Conservation (phyloP, 352 stramenopile genomes). For the Peronospora tabacina region DNA sequence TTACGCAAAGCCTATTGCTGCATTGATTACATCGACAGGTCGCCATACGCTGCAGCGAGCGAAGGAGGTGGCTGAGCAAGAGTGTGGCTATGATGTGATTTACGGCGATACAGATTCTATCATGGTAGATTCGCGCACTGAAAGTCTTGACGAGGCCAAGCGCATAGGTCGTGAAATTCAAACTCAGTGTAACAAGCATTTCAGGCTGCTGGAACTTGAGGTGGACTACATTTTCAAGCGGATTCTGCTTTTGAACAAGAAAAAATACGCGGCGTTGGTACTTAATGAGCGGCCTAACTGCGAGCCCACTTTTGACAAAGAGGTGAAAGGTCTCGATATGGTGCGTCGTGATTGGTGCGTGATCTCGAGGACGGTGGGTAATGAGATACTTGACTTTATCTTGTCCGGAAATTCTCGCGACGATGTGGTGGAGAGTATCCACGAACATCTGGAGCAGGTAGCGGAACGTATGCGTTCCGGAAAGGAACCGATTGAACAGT, state of each 20-base stretch:
- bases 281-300: constrained; percentile 77
- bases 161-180: constrained; percentile 94
- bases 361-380: constrained; percentile 95
- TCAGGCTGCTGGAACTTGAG: constrained; percentile 98
- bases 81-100: constrained; percentile 97
- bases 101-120: constrained; percentile 99
- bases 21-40: constrained; percentile 97
- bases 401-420: constrained; percentile 92
- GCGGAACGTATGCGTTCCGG: constrained; percentile 90
- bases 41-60: constrained; percentile 97
- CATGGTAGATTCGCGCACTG: constrained; percentile 96
- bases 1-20: constrained; percentile 97
- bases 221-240: constrained; percentile 99
- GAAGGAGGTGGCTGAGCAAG: constrained; percentile 94
- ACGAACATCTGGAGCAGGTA: constrained; percentile 91
- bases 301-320: constrained; percentile 86
- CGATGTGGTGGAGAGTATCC: constrained; percentile 94
- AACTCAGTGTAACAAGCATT: constrained; percentile 98
- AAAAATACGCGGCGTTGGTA: constrained; percentile 99
- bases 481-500: constrained; percentile 94
- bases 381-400: constrained; percentile 96
- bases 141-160: constrained; percentile 90
- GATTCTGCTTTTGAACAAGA: constrained; percentile 99
- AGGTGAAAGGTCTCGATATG: constrained; percentile 98
- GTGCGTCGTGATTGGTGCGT: constrained; percentile 98